phyloP scores from a whole-genome alignment of 2,329 filamentous ascomycete species.

The Monosporascus sp. region DNA sequence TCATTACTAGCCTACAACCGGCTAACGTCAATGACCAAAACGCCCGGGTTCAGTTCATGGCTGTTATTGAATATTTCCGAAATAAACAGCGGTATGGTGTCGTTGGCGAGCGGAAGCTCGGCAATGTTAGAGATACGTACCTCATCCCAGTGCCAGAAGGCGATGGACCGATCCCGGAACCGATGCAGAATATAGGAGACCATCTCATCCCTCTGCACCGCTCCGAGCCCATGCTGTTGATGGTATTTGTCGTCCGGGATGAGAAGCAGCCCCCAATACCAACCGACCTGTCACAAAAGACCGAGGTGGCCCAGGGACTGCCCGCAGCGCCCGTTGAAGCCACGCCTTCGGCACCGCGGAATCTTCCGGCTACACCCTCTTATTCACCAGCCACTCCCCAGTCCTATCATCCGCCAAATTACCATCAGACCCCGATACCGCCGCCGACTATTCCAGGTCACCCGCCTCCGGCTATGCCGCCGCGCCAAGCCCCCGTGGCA shows the following conservation, averaged over 20 bases:
- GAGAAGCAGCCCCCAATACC: constrained; percentile 35
- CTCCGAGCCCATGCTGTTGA: constrained; percentile 70
- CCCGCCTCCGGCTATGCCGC: constrained; percentile 15
- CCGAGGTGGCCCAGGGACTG: constrained; percentile 20
- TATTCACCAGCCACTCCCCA: constrained; percentile 45
- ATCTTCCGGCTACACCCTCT: constrained; percentile 14
- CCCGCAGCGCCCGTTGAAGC: constrained; percentile 21
- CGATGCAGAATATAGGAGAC: constrained; percentile 82
- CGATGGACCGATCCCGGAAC: constrained; percentile 68
- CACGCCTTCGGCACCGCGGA: constrained; percentile 32
- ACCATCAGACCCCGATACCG: constrained; percentile 28
- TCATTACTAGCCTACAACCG: constrained; percentile 68
- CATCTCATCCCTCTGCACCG: constrained; percentile 70
- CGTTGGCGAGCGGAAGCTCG: constrained; percentile 67
- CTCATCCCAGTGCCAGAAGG: constrained; percentile 79
- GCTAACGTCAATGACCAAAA: constrained; percentile 49
- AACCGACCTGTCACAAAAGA: constrained; percentile 17
- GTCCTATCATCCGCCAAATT: constrained; percentile 17
- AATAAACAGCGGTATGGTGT: constrained; percentile 82
- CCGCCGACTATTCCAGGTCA: constrained; percentile 27
- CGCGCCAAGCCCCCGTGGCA: constrained; percentile 10
- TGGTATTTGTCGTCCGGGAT: constrained; percentile 78
- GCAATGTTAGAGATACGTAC: constrained; percentile 84
- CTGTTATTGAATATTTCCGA: constrained; percentile 83
- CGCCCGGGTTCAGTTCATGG: constrained; percentile 60